Base-by-base conservation (phyloP, 495 filamentous ascomycete genomes). In the Pseudotulostoma volvatum region DNA sequence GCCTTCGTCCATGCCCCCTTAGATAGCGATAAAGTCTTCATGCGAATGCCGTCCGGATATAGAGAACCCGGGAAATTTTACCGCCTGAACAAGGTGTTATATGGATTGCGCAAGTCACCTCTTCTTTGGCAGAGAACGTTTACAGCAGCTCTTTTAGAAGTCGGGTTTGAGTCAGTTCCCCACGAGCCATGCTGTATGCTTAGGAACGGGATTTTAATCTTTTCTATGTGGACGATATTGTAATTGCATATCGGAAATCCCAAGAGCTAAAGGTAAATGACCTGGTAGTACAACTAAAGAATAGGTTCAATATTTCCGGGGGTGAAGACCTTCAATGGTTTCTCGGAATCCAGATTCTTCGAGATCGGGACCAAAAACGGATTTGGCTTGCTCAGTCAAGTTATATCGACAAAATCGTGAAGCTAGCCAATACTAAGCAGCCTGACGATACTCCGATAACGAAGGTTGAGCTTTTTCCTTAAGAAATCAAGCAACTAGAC, bases 151-250 rank as follows among this genome's bases (percentile, higher is more conserved):
- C n/a, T n/a, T n/a, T n/a, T n/a, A n/a, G n/a, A n/a, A n/a, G n/a
- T n/a, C n/a, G n/a, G n/a, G n/a, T n/a, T n/a, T n/a, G n/a, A n/a
- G n/a, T n/a, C n/a, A n/a, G n/a, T n/a, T n/a, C n/a, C n/a, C n/a
- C n/a, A n/a, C n/a, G n/a, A n/a, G n/a, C n/a, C n/a, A n/a, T n/a
- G n/a, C n/a, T n/a, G n/a, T n/a, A n/a, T n/a, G n/a, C 23, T 28
- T 28, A 44, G 9, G 7, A 44, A 2, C 31, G 36, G 2, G 41
- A 51, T 9, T 31, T 54, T 34, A 14, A 52, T 5, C 48, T 55
- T 36, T 45, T 55, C 19, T 52, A 52, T 41, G 39, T 54, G 0
- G 46, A 54, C 38, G 41, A 54, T 31, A 49, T 52, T 3, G 5
- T 51, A 2, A 40, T 54, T 17, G 17, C 31, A n/a, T 31, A 33